These are phyloP conservation scores for Kazachstania viticola DNA, from an alignment of 805 yeast genomes.

Conservation along the genomic window DNA sequence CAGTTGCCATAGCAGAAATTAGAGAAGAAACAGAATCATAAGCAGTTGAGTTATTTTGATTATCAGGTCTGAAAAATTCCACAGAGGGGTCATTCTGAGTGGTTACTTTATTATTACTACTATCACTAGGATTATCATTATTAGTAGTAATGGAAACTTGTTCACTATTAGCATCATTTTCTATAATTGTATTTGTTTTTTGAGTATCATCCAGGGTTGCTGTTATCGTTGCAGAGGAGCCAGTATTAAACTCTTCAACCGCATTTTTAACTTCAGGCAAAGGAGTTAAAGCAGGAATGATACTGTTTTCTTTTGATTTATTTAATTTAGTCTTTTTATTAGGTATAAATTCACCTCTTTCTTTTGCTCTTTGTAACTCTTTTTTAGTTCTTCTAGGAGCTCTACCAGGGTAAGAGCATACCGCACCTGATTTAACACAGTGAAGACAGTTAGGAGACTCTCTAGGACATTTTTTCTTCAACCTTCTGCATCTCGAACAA, in stretches of 20 bases:
- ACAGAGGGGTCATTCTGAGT: background rate
- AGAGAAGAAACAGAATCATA: slow-evolving; percentile 10
- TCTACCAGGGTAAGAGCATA: slow-evolving; percentile 35
- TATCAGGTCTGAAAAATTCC: background rate
- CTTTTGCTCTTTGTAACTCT: slow-evolving; percentile 17
- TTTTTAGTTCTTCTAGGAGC: slow-evolving; percentile 31
- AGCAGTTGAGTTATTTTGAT: background rate
- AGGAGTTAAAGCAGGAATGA: too few species aligned
- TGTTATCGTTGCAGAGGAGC: background rate
- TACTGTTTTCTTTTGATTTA: too few species aligned
- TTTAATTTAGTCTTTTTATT: slow-evolving; percentile 6
- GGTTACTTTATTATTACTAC: background rate
- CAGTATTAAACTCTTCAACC: too few species aligned
- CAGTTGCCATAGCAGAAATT: slow-evolving; percentile 7
- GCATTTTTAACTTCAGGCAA: too few species aligned
- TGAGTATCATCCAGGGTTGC: too few species aligned
- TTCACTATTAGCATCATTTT: too few species aligned
- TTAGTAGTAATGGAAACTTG: too few species aligned
- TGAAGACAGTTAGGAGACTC: slow-evolving; percentile 33
- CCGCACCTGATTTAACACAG: slow-evolving; percentile 28
- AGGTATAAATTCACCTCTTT: slow-evolving; percentile 16
- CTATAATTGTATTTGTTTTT: too few species aligned
- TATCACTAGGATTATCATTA: background rate
- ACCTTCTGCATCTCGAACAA: slow-evolving; percentile 36
- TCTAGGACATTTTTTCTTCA: slow-evolving; percentile 40